Percentiles rank a stretch among this genome's conserved stretches.
Conservation (phyloP, 345 rosid species). For the Reutealis trisperma region DNA sequence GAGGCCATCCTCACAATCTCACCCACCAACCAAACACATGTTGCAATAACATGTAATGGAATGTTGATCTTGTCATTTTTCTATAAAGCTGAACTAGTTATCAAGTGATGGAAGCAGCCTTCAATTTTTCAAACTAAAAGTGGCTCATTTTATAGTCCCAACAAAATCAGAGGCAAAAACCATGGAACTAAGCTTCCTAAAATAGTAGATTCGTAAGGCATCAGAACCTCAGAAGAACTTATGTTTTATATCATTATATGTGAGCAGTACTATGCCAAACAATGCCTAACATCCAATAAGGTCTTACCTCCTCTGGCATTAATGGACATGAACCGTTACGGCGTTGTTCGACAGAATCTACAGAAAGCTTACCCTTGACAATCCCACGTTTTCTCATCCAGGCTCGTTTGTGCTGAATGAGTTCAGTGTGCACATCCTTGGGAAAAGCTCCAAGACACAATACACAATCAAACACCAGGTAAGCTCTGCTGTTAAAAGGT, state of each 20-base stretch:
- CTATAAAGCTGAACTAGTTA: neutral
- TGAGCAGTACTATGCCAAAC: neutral
- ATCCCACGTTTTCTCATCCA: slow-evolving; percentile 90
- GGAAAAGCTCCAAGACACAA: slow-evolving; percentile 57
- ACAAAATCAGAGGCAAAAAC: neutral
- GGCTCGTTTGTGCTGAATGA: slow-evolving; percentile 92
- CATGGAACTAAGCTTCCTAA: too few relatives aligned
- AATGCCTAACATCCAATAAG: neutral
- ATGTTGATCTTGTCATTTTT: neutral
- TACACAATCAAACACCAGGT: slow-evolving; percentile 24
- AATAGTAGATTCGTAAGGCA: neutral
- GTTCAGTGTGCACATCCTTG: slow-evolving; percentile 95
- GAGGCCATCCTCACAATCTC: neutral
- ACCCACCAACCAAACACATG: neutral
- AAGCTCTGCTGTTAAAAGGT: slow-evolving; percentile 19
- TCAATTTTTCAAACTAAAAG: neutral
- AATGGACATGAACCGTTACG: slow-evolving; percentile 79
- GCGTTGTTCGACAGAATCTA: slow-evolving; percentile 66
- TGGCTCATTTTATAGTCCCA: neutral
- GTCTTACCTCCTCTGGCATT: slow-evolving; percentile 89
- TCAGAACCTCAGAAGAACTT: neutral
- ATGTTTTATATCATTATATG: neutral
- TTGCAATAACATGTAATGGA: neutral
- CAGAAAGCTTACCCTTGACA: slow-evolving; percentile 70
- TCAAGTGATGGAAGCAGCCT: neutral